These are phyloP conservation scores for Tylopilus intermedius DNA, from an alignment of 768 basidiomycete genomes.

Conservation along the genomic window DNA sequence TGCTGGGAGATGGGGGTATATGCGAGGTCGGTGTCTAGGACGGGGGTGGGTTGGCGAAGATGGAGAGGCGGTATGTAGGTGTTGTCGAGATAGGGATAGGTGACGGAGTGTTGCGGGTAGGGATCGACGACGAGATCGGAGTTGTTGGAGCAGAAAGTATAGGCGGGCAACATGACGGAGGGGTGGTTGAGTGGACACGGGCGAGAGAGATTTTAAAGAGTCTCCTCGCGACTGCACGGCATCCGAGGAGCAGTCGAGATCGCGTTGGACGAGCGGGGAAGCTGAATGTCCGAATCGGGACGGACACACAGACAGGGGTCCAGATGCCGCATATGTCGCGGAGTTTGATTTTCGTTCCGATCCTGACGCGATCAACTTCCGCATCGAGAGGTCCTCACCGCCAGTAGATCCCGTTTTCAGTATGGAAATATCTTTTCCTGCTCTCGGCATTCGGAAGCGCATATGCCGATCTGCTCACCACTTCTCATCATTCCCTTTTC, in stretches of 20 bases:
- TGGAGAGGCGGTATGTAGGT: conserved; percentile 2
- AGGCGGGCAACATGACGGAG: conserved; percentile 8
- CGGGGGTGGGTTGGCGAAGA: conserved; percentile 8
- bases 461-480: conserved; percentile 19
- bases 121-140: conserved; percentile 14
- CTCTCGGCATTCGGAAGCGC: conserved; percentile 2
- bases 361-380: conserved; percentile 23
- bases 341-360: conserved; percentile 21
- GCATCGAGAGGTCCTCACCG: conserved; percentile 3
- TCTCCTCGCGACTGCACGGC: conserved; percentile 6
- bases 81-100: conserved; percentile 16
- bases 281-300: background rate
- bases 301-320: background rate
- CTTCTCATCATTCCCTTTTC: conserved; percentile 16
- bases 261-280: background rate
- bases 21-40: conserved; percentile 3
- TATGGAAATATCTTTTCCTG: background rate
- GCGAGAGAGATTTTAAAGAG: conserved; percentile 2
- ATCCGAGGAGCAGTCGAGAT: conserved; percentile 23
- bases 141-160: conserved; percentile 1
- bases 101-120: background rate
- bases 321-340: conserved; percentile 13
- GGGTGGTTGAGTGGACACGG: background rate
- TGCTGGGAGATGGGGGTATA: conserved; percentile 10
- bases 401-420: background rate